A percentile compares a stretch with the other conserved stretches of the same genome.
Conservation (phyloP, 768 basidiomycete genomes). For the Galerina sulciceps region DNA sequence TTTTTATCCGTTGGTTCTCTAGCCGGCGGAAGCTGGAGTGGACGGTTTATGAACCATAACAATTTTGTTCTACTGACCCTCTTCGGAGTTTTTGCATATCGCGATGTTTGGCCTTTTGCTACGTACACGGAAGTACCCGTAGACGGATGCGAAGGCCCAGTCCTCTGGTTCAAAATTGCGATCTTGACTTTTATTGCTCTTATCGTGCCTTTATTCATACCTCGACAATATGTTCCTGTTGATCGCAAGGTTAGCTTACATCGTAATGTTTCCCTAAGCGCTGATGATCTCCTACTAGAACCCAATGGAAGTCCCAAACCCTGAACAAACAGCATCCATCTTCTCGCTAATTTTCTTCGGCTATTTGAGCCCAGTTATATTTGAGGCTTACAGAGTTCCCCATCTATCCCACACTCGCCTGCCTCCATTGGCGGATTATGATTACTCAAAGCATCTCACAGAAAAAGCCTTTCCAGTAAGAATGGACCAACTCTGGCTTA, state of each 20-base stretch:
- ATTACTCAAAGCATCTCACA: constrained; percentile 34
- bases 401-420: constrained; percentile 55
- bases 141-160: constrained; percentile 39
- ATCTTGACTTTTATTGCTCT: constrained; percentile 42
- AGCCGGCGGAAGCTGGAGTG: neutral
- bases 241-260: constrained; percentile 40
- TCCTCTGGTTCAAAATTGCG: constrained; percentile 28
- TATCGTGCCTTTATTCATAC: constrained; percentile 53
- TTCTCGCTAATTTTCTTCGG: constrained; percentile 47
- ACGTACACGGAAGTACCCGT: constrained; percentile 46
- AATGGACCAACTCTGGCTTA: constrained; percentile 6
- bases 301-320: constrained; percentile 35
- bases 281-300: constrained; percentile 23
- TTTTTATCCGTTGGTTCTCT: constrained; percentile 7
- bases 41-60: constrained; percentile 1
- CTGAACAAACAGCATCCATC: constrained; percentile 57
- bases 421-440: constrained; percentile 68
- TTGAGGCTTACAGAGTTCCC: constrained; percentile 42
- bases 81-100: constrained; percentile 51
- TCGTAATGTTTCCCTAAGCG: too few species aligned
- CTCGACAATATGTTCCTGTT: constrained; percentile 56
- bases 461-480: constrained; percentile 22
- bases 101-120: constrained; percentile 60
- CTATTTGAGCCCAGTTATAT: constrained; percentile 60
- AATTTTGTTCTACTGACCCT: constrained; percentile 35